Percentiles rank a stretch among this genome's conserved stretches.
phyloP scores from a whole-genome alignment of 805 yeast species.

The Metschnikowia colocasiae region DNA sequence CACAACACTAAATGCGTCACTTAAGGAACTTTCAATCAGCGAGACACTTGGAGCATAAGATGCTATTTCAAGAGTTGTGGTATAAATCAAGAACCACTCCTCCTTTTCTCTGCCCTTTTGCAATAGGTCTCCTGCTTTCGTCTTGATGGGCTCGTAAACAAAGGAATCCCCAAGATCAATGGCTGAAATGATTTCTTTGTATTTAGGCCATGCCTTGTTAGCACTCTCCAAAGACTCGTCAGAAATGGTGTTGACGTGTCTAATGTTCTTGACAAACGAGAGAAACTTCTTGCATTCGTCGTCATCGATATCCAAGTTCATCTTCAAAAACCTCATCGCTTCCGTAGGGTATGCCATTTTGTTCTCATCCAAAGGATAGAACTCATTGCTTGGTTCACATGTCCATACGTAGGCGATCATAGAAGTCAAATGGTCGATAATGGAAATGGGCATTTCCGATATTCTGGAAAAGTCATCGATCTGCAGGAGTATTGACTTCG shows the following conservation, averaged over 20 bases:
- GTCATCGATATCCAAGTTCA: background rate
- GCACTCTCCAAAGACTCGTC: conserved; percentile 4
- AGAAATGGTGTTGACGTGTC: background rate
- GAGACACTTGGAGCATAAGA: conserved; percentile 7
- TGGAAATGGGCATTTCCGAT: conserved; percentile 7
- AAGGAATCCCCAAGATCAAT: conserved; percentile 7
- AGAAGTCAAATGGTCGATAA: conserved; percentile 7
- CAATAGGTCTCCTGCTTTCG: background rate
- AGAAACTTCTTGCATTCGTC: conserved; percentile 6
- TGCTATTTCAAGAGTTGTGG: conserved; percentile 20
- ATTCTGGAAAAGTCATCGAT: conserved; percentile 10
- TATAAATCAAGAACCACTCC: conserved; percentile 5
- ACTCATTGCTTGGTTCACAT: conserved; percentile 6
- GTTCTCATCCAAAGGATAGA: conserved; percentile 11
- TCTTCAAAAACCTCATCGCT: conserved; percentile 10
- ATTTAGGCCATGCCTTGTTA: conserved; percentile 7
- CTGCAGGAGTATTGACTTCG: conserved; percentile 7
- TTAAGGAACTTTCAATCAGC: background rate
- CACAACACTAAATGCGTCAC: background rate
- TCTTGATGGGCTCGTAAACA: conserved; percentile 8
- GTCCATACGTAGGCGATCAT: conserved; percentile 11
- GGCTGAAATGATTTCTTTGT: conserved; percentile 1
- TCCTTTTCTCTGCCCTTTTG: background rate
- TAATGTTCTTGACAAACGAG: conserved; percentile 1
- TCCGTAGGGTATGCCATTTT: conserved; percentile 11